These are phyloP conservation scores for Phallus indusiatus DNA, from an alignment of 768 basidiomycete genomes.

Conservation along the genomic window DNA sequence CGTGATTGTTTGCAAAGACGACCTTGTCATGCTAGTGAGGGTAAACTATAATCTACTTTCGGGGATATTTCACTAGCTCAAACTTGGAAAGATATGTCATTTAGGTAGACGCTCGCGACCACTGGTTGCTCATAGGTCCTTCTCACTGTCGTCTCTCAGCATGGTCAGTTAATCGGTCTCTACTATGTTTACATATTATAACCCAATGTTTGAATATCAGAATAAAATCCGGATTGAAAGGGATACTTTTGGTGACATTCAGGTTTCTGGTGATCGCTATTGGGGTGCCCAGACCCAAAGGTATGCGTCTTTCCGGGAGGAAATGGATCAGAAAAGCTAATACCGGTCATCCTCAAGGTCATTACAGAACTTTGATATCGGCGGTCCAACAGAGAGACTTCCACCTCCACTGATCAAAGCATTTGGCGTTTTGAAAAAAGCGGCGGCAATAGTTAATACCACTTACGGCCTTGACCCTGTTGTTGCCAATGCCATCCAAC, in stretches of 20 bases:
- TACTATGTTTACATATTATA: not conserved
- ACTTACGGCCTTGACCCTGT: conserved; percentile 85
- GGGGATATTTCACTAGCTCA: not conserved
- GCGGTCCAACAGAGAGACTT: conserved; percentile 86
- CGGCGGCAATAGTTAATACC: conserved; percentile 85
- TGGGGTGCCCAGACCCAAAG: conserved; percentile 99
- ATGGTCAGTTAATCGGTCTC: not conserved
- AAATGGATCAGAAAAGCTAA: not conserved
- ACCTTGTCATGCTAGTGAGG: not conserved
- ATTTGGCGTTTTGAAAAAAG: conserved; percentile 96
- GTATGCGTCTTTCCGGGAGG: conserved; percentile 27
- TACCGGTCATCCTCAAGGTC: conserved; percentile 39
- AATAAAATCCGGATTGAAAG: conserved; percentile 64
- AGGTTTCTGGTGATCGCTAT: conserved; percentile 81
- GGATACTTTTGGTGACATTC: conserved; percentile 93
- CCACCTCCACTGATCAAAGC: conserved; percentile 96
- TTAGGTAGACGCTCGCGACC: not conserved
- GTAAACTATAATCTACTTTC: not conserved
- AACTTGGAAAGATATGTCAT: not conserved
- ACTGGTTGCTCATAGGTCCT: not conserved
- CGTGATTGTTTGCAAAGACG: not conserved
- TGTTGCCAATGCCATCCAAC: conserved; percentile 79
- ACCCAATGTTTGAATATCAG: not conserved
- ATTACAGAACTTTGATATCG: conserved; percentile 97
- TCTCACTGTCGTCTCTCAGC: not conserved